Percentiles rank a stretch among this genome's conserved stretches.
Conservation (phyloP, 2,329 filamentous ascomycete genomes). For the Trichoderma citrinoviride region DNA sequence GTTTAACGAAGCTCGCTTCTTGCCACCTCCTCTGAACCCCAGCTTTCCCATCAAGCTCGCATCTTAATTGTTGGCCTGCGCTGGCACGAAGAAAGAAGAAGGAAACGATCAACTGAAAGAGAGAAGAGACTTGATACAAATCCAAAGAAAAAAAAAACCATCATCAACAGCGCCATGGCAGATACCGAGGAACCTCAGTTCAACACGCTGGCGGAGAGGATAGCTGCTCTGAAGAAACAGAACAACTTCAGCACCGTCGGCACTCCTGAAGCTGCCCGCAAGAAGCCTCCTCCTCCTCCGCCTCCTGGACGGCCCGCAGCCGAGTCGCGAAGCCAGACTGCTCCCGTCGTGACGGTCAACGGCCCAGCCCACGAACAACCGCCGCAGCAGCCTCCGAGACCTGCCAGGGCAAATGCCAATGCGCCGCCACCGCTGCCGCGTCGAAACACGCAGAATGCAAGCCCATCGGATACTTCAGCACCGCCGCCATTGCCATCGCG, state of each 20-base stretch:
- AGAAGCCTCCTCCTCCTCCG: conserved; percentile 36
- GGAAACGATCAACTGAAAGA: background rate
- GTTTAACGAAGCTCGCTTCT: background rate
- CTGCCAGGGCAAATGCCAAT: conserved; percentile 26
- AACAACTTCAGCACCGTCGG: conserved; percentile 50
- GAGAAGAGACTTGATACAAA: no score
- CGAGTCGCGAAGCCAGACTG: conserved; percentile 37
- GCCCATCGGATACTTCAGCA: background rate
- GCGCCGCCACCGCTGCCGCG: conserved; percentile 40
- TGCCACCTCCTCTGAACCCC: background rate
- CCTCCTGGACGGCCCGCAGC: conserved; percentile 39
- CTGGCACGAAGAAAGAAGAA: background rate
- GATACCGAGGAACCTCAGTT: conserved; percentile 62
- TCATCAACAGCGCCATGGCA: conserved; percentile 46
- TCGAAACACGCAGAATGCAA: conserved; percentile 29
- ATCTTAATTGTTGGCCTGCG: background rate
- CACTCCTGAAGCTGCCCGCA: conserved; percentile 42
- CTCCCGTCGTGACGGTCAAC: conserved; percentile 33
- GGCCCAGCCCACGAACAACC: conserved; percentile 29
- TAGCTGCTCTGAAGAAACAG: conserved; percentile 61
- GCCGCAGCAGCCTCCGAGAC: conserved; percentile 43
- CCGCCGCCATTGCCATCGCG: conserved; percentile 38
- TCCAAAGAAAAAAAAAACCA: no score
- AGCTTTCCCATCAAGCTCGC: background rate
- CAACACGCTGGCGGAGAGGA: conserved; percentile 59